phyloP scores from a whole-genome alignment of 1,284 basidiomycete genomes.

The Coniophora puteana region DNA sequence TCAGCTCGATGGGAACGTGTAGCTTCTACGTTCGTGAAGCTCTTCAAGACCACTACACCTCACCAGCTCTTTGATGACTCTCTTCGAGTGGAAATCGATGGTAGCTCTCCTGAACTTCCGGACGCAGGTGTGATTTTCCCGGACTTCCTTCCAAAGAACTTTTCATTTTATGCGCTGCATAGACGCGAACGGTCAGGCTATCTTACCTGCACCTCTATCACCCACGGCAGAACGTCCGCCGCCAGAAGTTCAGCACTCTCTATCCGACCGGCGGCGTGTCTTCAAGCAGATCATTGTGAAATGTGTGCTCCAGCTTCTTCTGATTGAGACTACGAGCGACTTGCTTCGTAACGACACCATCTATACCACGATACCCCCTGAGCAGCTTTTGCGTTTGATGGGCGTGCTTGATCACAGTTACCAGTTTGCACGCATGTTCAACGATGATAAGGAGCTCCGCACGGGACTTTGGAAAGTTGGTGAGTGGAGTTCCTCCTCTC shows the following conservation, averaged over 20 bases:
- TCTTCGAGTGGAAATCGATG: slow-evolving; percentile 77
- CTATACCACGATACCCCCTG: slow-evolving; percentile 92
- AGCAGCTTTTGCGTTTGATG: slow-evolving; percentile 91
- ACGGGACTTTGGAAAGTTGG: slow-evolving; percentile 99
- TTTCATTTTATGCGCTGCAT: slow-evolving; percentile 11
- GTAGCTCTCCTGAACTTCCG: slow-evolving; percentile 48
- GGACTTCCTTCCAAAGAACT: not conserved
- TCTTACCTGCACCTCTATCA: slow-evolving; percentile 78
- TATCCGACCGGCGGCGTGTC: slow-evolving; percentile 78
- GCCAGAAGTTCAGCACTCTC: slow-evolving; percentile 45
- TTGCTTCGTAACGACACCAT: slow-evolving; percentile 90
- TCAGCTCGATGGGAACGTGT: slow-evolving; percentile 88
- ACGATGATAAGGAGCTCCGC: slow-evolving; percentile 96
- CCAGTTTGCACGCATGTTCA: slow-evolving; percentile 96
- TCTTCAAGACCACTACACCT: slow-evolving; percentile 97
- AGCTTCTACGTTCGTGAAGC: slow-evolving; percentile 89
- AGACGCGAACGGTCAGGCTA: slow-evolving; percentile 66
- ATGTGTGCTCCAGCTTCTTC: slow-evolving; percentile 94
- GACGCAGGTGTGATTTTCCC: slow-evolving; percentile 45
- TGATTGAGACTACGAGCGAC: slow-evolving; percentile 98
- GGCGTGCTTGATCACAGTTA: slow-evolving; percentile 95
- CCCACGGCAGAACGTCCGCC: slow-evolving; percentile 53
- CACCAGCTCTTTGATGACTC: slow-evolving; percentile 95
- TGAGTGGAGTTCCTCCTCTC: slow-evolving; percentile 38
- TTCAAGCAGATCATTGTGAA: slow-evolving; percentile 99